Evolutionary conservation across 805 yeast genomes (phyloP).

Genomic region (Clavispora vitiphila): DNA sequence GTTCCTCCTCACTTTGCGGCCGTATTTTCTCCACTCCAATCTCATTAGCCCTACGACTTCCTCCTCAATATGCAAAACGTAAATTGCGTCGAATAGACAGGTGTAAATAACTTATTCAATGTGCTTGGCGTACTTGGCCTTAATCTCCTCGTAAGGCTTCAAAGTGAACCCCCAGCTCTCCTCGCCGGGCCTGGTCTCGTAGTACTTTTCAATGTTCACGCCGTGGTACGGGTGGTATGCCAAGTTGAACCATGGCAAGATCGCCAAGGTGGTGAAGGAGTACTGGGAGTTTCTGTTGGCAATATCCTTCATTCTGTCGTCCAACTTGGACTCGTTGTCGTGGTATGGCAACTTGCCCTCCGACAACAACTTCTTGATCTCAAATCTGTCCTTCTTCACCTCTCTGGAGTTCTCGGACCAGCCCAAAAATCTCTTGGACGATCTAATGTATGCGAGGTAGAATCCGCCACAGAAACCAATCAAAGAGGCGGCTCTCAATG

Average conservation of each 20-base stretch:
- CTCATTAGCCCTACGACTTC: no score
- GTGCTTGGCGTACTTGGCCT: constrained; percentile 21
- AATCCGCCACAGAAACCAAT: constrained; percentile 75
- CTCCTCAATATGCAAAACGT: constrained; percentile 1
- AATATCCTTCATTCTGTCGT: constrained; percentile 66
- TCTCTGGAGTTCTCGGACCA: constrained; percentile 68
- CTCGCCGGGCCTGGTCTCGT: constrained; percentile 52
- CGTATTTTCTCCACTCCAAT: no score
- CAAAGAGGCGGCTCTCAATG: constrained; percentile 54
- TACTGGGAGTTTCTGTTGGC: constrained; percentile 76
- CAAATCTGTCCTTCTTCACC: constrained; percentile 67
- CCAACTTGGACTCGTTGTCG: constrained; percentile 47
- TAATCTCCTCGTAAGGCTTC: constrained; percentile 48
- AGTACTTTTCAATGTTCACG: constrained; percentile 45
- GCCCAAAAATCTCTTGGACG: constrained; percentile 74
- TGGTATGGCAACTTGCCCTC: constrained; percentile 67
- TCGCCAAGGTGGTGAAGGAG: constrained; percentile 52
- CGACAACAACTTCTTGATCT: constrained; percentile 61
- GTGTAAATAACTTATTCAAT: constrained; percentile 11
- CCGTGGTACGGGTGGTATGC: constrained; percentile 82
- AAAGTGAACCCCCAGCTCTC: constrained; percentile 52
- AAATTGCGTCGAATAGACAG: constrained; percentile 1
- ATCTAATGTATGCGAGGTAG: constrained; percentile 59
- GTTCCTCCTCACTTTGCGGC: no score
- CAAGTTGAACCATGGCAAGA: constrained; percentile 80